Evolutionary conservation across 1,139 yeast species (phyloP), one percentile per base, ranked within the genome.

Genomic region (Debaryomycetaceae sp.): DNA sequence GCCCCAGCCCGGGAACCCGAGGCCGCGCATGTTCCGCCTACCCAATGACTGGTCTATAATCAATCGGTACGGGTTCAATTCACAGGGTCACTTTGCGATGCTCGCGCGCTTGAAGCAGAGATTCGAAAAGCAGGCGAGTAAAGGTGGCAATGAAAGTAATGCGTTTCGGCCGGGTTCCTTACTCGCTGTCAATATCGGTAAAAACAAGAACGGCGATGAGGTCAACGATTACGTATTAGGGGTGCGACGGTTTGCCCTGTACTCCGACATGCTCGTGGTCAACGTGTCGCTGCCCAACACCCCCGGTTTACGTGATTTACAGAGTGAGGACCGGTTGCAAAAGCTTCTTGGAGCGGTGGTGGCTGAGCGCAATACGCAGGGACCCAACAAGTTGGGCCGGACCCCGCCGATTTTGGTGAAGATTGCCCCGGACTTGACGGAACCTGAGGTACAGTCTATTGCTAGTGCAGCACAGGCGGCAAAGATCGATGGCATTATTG

Each of bases 201-300:
- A 87, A 50, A 87, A 87, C 58, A 90, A 87, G 58, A 68, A 67
- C 24, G 95, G 95, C 31, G 95, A 87, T 46, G 96, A 86, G 50
- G 72, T 85, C 30, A 63, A 73, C 35, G 98, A 90, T 52, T 87
- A 85, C 47, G 72, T 81, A 30, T 67, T 70, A 38, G 98, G 98
- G 34, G 94, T 90, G 23, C 71, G 73, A 35, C 63, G 78, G 32
- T 72, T 87, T 41, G 94, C 93, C 7, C 73, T 77, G 11, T 76
- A 68, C 44, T 95, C 97, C 4, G 97, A 90, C 55, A 87, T 83
- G 5, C 60, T 87, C 34, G 90, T 87, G 23, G 70, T 87, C 38
- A 87, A 87, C 45, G 95, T 87, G n/a, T 85, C 95, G 1, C 81
- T 94, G 28, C 98, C 98, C 36, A 87, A 87, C 50, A 90, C 97